Evolutionary conservation across 345 rosid genomes (phyloP), one percentile per base, ranked within the genome.

Genomic region (Physaria fendleri): DNA sequence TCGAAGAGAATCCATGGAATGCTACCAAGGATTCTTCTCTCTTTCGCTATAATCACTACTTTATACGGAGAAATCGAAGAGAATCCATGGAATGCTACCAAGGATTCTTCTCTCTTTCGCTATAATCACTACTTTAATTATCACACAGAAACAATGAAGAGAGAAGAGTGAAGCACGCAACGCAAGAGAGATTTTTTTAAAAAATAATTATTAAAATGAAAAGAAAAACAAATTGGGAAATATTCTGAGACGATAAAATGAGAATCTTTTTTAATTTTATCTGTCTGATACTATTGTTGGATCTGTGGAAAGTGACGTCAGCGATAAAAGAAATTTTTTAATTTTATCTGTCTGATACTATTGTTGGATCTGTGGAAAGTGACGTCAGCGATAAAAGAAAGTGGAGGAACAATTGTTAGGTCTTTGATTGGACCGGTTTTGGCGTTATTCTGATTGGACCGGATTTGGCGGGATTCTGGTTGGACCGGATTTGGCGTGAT

Each of bases 1-100:
- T 41, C 72, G 44, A 52, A 32, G 68, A 60, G 77, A 80, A 78
- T 93, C 90, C 99, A 89, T 89, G 49, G 78, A 53, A 5, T 57
- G 16, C 57, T 56, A 17, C 55, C 65, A 61, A 25, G 43, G 67
- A 64, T 33, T 71, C 72, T 66, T 34, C 47, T 56, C 69, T 49
- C 62, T 25, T 25, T 14, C 21, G 34, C 49, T 40, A 59, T 74
- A 63, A 63, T 78, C 3, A 27, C 27, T 44, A 11, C 8, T 2
- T 64, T 48, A 13, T 47, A 39, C 55, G 42, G 7, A 34, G 28
- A 14, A 22, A 35, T 44, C 34, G 62, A 44, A 27, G 49, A 24
- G 62, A 44, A 24, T 42, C 18, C 57, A 32, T 43, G 49, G 42
- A 34, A 27, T 6, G 15, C n/a, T n/a, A n/a, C n/a, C n/a, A n/a